Evolutionary conservation across 306 rosid species (phyloP).

Genomic region (Cicer arietinum): DNA sequence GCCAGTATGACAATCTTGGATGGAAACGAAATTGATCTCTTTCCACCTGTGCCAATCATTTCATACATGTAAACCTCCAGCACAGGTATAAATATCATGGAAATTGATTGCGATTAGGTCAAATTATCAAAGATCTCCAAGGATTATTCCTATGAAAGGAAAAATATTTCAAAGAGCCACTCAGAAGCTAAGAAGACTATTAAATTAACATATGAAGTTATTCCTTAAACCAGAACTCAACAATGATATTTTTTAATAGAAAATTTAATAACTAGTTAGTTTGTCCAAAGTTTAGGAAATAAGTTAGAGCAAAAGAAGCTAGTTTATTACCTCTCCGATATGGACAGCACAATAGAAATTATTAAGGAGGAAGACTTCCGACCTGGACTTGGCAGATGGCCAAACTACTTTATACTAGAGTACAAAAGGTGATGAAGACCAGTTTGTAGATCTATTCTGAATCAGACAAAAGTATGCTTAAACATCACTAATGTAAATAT

Average conservation of each 20-base stretch:
- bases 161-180: slow-evolving; percentile 16
- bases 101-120: slow-evolving; percentile 19
- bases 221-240: slow-evolving; percentile 17
- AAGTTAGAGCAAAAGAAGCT: slow-evolving; percentile 34
- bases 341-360: slow-evolving; percentile 41
- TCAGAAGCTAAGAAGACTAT: slow-evolving; percentile 29
- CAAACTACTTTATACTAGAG: slow-evolving; percentile 42
- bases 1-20: not conserved
- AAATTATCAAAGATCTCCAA: slow-evolving; percentile 28
- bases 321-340: slow-evolving; percentile 49
- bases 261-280: slow-evolving; percentile 22
- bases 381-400: slow-evolving; percentile 39
- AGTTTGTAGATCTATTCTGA: slow-evolving; percentile 14
- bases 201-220: slow-evolving; percentile 1
- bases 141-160: not conserved
- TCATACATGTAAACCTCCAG: slow-evolving; percentile 23
- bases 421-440: slow-evolving; percentile 25
- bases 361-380: slow-evolving; percentile 41
- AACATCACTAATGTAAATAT: slow-evolving; percentile 29
- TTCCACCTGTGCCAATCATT: slow-evolving; percentile 24
- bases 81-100: slow-evolving; percentile 16
- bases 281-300: slow-evolving; percentile 11
- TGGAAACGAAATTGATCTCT: slow-evolving; percentile 9
- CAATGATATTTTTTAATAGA: slow-evolving; percentile 34
- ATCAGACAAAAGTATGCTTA: not conserved